Conservation (phyloP, 148 eudicot species). For the Cornus florida region DNA sequence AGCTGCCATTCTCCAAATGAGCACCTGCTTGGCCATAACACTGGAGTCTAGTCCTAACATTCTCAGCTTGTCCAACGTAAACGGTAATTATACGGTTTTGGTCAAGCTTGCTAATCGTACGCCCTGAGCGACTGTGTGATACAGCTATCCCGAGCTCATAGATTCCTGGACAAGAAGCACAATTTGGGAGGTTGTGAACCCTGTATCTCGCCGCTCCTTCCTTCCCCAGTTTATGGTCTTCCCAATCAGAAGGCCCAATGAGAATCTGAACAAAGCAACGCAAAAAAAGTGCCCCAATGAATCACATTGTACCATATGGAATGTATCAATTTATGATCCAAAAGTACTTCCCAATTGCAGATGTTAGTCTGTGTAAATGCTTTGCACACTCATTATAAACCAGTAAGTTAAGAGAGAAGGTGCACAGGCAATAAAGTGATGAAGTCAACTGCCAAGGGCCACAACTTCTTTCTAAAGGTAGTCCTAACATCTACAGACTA, state of each 20-base stretch:
- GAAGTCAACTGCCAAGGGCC: neutral
- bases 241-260: conserved; percentile 85
- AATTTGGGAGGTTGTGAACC: conserved; percentile 61
- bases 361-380: neutral
- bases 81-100: conserved; percentile 53
- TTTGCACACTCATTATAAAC: neutral
- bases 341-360: neutral
- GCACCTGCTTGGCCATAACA: conserved; percentile 77
- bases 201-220: conserved; percentile 85
- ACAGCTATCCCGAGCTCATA: conserved; percentile 77
- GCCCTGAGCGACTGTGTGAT: conserved; percentile 30
- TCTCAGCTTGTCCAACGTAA: conserved; percentile 86
- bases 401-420: neutral
- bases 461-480: neutral
- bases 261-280: conserved; percentile 42
- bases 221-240: conserved; percentile 43
- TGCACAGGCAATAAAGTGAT: neutral
- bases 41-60: conserved; percentile 77
- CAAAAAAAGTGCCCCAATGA: neutral
- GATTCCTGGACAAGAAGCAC: conserved; percentile 57
- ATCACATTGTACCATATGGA: neutral
- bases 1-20: conserved; percentile 64
- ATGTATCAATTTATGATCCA: neutral
- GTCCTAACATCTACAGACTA: neutral
- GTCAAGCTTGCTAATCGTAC: conserved; percentile 41